Conservation (phyloP, 169 alveolate species). For the Toxoplasma gondii region DNA sequence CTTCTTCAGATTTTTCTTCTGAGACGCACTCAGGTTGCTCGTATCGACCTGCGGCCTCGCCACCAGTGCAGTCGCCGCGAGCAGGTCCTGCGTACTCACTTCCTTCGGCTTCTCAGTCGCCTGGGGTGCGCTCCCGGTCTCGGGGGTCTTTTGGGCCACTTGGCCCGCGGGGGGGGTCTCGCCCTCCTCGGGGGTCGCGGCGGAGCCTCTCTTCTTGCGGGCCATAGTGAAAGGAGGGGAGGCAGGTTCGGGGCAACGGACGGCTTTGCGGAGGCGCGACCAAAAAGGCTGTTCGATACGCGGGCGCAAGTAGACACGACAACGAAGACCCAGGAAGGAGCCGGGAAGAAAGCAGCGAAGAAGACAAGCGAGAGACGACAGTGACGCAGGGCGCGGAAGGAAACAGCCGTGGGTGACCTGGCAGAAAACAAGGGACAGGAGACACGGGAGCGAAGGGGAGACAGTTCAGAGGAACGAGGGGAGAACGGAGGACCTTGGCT, state of each 20-base stretch:
- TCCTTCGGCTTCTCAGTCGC: neutral
- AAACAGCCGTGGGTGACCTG: too few relatives aligned
- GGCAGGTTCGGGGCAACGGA: neutral
- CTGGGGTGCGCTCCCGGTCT: neutral
- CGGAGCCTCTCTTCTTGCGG: conserved; percentile 69
- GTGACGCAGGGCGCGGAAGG: neutral
- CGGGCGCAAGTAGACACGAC: neutral
- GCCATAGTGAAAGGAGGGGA: conserved; percentile 37
- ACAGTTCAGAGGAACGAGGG: too few relatives aligned
- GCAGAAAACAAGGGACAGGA: too few relatives aligned
- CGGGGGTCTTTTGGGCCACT: neutral
- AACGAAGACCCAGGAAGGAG: neutral
- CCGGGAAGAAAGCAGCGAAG: neutral
- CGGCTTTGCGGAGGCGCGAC: too few relatives aligned
- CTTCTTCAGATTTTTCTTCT: conserved; percentile 62
- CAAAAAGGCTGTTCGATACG: neutral
- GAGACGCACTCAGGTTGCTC: conserved; percentile 65
- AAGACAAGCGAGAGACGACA: neutral
- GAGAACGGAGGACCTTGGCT: too few relatives aligned
- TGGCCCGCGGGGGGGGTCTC: neutral
- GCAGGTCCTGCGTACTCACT: neutral
- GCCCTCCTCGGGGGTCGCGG: conserved; percentile 56
- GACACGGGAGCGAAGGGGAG: too few relatives aligned
- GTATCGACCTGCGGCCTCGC: conserved; percentile 56
- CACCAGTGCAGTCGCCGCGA: conserved; percentile 32